phyloP scores from a whole-genome alignment of 2,329 filamentous ascomycete genomes.

The Leptographium flavum region DNA sequence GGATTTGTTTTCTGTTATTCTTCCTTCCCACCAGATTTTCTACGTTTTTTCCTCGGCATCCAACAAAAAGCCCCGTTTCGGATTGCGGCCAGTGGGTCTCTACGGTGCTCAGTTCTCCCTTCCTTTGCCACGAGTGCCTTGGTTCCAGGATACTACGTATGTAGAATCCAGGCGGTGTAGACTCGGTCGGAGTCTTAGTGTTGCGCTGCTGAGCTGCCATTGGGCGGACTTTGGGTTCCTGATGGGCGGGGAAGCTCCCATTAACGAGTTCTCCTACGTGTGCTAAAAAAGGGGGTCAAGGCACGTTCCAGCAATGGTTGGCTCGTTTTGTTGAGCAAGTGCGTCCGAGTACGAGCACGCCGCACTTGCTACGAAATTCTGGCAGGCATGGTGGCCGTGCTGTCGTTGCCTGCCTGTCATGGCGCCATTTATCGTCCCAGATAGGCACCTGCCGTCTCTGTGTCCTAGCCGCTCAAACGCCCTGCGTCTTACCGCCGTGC shows the following conservation, averaged over 20 bases:
- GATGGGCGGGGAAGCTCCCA: constrained; percentile 1
- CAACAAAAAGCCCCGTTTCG: neutral
- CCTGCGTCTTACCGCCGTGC: too few relatives aligned
- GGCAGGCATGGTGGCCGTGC: too few relatives aligned
- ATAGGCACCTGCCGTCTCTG: too few relatives aligned
- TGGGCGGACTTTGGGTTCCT: constrained; percentile 1
- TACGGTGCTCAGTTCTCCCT: neutral
- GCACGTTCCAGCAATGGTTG: neutral
- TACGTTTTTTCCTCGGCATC: neutral
- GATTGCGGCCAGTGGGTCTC: neutral
- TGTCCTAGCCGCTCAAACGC: too few relatives aligned
- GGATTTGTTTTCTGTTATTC: neutral
- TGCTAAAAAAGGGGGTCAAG: neutral
- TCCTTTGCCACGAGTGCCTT: too few relatives aligned
- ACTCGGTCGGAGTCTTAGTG: neutral
- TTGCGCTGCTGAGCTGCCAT: neutral
- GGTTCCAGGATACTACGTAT: neutral
- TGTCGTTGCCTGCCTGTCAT: too few relatives aligned
- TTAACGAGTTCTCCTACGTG: too few relatives aligned
- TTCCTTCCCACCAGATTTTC: neutral
- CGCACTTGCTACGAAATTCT: too few relatives aligned
- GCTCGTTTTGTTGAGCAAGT: neutral
- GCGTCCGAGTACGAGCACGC: too few relatives aligned
- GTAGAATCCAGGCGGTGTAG: constrained; percentile 6
- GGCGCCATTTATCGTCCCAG: too few relatives aligned